Conservation (phyloP, 139 green algal genomes). For the Ettlia oleoabundans region DNA sequence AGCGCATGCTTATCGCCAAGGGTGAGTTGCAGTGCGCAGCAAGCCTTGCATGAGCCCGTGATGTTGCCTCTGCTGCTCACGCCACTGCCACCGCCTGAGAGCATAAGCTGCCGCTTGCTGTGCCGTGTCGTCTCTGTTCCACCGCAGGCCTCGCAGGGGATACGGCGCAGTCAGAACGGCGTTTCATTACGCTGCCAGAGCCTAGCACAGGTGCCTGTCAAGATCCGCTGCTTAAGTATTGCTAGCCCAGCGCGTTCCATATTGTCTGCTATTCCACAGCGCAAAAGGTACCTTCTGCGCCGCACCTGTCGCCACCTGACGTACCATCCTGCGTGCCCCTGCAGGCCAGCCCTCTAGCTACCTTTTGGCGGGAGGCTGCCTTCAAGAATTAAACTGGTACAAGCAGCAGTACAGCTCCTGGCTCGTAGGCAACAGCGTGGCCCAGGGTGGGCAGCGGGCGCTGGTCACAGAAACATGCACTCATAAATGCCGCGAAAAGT, state of each 20-base stretch:
- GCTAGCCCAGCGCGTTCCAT: too few relatives aligned
- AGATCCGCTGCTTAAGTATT: too few relatives aligned
- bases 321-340: too few relatives aligned
- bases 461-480: too few relatives aligned
- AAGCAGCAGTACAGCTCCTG: constrained; percentile 43
- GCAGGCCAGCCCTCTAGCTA: constrained; percentile 42
- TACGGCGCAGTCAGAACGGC: neutral
- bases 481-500: too few relatives aligned
- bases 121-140: too few relatives aligned
- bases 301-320: too few relatives aligned
- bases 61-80: neutral
- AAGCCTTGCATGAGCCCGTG: neutral
- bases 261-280: neutral
- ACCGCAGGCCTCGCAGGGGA: neutral
- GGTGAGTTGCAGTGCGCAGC: neutral
- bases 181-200: constrained; percentile 24
- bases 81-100: neutral
- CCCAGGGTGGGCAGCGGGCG: constrained; percentile 31
- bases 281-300: too few relatives aligned
- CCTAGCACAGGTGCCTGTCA: constrained; percentile 26
- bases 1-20: neutral
- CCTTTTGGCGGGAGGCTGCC: constrained; percentile 24
- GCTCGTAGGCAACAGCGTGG: constrained; percentile 49
- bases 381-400: constrained; percentile 52
- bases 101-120: neutral